Base-by-base conservation (phyloP, 495 filamentous ascomycete species). In the Tricharina praecox region DNA sequence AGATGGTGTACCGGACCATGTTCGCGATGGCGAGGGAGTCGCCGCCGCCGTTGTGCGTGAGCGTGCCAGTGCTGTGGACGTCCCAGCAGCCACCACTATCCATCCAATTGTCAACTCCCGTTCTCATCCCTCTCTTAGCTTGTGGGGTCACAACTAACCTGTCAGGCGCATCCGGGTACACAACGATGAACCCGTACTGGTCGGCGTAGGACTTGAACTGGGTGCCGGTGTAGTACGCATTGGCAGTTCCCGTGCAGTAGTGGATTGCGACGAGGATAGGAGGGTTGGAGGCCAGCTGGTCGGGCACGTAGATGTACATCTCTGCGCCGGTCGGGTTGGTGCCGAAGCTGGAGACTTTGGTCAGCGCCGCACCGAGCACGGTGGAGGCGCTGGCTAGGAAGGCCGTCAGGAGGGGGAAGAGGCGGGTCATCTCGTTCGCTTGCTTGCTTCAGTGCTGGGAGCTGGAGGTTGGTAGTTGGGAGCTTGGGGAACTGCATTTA, bases 1-100 rank as follows among this genome's bases (percentile, higher is more conserved):
- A 38, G 21, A 73, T 61, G 13, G 70, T 63, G 49, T 66, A 75
- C 5, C 53, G 65, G 4, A 78, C 74, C 76, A 81, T 79, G 58
- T 67, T 75, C 40, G 66, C 70, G 42, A 81, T 77, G 18, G 68
- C 68, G 35, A 70, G 64, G 50, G 68, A 71, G 56, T 79, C 73
- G 23, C 71, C 70, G 5, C 73, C 73, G n/a, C 70, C 73, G 36
- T 73, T 61, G 54, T 73, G 73, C 23, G 67, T 72, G 5, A 78
- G 63, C 1, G 73, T 65, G 11, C 63, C 63, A 8, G 64, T 58
- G 1, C 70, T 74, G 20, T 68, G 68, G 33, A 77, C 72, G 49
- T 81, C 76, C 74, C 75, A 81, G 64, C 75, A 79, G 25, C 56
- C 65, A 32, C 64, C 68, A 1, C 33, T 2, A 21, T 11, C n/a